A percentile compares a stretch with the other conserved stretches of the same genome.
Evolutionary conservation across 2,329 filamentous ascomycete genomes (phyloP).

Genomic region (Thyridium curvatum): DNA sequence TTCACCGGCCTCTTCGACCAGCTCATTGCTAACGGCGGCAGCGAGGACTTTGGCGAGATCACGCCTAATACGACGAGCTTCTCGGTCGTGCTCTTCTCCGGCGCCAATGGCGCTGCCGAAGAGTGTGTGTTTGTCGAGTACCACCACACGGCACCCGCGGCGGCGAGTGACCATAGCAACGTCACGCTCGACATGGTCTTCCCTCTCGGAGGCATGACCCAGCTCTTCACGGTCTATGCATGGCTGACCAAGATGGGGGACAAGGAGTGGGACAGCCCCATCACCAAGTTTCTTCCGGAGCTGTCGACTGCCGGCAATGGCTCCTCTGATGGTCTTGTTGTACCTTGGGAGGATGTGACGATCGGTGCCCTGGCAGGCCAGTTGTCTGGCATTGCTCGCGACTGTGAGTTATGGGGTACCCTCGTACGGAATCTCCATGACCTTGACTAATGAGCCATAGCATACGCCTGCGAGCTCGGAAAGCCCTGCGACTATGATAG

Average conservation of each 20-base stretch:
- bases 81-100: slow-evolving; percentile 16
- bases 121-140: slow-evolving; percentile 27
- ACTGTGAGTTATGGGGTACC: slow-evolving; percentile 26
- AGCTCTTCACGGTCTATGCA: slow-evolving; percentile 23
- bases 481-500: slow-evolving; percentile 7
- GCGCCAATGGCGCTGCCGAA: neutral
- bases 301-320: slow-evolving; percentile 9
- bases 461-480: slow-evolving; percentile 8
- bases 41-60: slow-evolving; percentile 14
- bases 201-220: slow-evolving; percentile 29
- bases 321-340: slow-evolving; percentile 7
- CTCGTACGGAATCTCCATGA: slow-evolving; percentile 12
- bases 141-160: slow-evolving; percentile 29
- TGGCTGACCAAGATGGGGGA: slow-evolving; percentile 20
- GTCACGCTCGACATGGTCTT: slow-evolving; percentile 27
- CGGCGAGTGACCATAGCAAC: slow-evolving; percentile 15
- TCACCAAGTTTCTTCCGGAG: slow-evolving; percentile 38
- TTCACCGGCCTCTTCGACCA: slow-evolving; percentile 13
- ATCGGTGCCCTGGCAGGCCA: slow-evolving; percentile 16
- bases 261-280: slow-evolving; percentile 30
- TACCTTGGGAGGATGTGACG: slow-evolving; percentile 20
- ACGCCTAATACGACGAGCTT: slow-evolving; percentile 18
- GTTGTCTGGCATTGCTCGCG: slow-evolving; percentile 15
- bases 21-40: slow-evolving; percentile 10
- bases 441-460: slow-evolving; percentile 26